Base-by-base conservation (phyloP, 108 stramenopile genomes). In the Stephanodiscus triporus region DNA sequence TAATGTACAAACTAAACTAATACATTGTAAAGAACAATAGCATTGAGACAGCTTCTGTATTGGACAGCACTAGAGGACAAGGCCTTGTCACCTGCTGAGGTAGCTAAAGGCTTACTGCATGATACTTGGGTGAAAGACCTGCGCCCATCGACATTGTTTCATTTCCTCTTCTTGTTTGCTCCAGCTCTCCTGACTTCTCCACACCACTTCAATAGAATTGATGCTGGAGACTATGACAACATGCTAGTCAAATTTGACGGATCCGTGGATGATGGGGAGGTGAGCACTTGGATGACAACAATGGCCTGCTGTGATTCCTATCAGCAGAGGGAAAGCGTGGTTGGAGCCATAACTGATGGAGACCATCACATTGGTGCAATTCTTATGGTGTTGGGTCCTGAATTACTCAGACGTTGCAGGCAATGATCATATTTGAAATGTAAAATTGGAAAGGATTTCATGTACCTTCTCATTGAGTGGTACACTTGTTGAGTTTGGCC, bases 251-350 rank as follows among this genome's bases (percentile, higher is more conserved):
- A 84, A 32, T 68, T 88, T 29, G 85, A 92, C 74, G 94, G 90
- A n/a, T 82, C 83, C 16, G 80, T 90, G 42, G 91, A 92, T 40
- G 91, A 92, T 63, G 91, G 91, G 4, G 94, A 95, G 74, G 89
- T 89, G 14, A 84, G 80, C 53, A 89, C 89, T n/a, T 95, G 94
- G 94, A 90, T 95, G 89, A 87, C 85, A 24, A 87, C 85, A 34
- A 88, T 91, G 88, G 85, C 87, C 19, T 91, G 91, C 70, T 95
- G 94, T 56, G 94, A 95, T 78, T 78, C 89, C n/a, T 95, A 91
- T 67, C 86, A 87, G 54, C 94, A 95, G 72, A 84, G 94, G 32
- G 91, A 88, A 68, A 87, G 85, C 61, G 68, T 84, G 9, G 88
- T 78, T 42, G 58, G 71, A 10, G 67, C 43, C 13, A 68, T 73